These are phyloP conservation scores for Suillus occidentalis DNA, from an alignment of 768 basidiomycete genomes.

Conservation along the genomic window DNA sequence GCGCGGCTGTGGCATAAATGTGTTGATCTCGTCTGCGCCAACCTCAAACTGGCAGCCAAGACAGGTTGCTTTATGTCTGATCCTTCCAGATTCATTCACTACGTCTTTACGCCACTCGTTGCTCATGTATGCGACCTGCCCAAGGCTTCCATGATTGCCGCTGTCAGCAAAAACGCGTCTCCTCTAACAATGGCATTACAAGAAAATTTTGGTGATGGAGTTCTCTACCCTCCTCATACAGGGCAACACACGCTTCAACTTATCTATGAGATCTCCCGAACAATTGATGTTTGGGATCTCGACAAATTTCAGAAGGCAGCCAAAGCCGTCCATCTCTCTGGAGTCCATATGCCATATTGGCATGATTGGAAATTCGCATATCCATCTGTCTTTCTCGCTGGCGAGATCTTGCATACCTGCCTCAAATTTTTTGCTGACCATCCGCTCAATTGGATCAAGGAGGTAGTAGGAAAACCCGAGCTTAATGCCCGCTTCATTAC, in stretches of 20 bases:
- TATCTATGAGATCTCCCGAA: background rate
- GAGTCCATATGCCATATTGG: slow-evolving; percentile 33
- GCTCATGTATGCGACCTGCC: slow-evolving; percentile 2
- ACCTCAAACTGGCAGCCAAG: slow-evolving; percentile 31
- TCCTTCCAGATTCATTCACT: slow-evolving; percentile 6
- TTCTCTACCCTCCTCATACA: background rate
- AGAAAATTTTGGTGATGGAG: slow-evolving; percentile 8
- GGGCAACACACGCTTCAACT: background rate
- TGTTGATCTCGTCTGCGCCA: slow-evolving; percentile 29
- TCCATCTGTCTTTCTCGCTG: slow-evolving; percentile 34
- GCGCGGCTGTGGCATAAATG: slow-evolving; percentile 29
- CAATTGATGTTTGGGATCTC: slow-evolving; percentile 24
- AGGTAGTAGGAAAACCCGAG: slow-evolving; percentile 29
- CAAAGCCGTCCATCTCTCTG: slow-evolving; percentile 9
- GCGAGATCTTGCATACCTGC: slow-evolving; percentile 40
- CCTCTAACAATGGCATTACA: slow-evolving; percentile 7
- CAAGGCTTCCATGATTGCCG: slow-evolving; percentile 2
- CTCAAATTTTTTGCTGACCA: slow-evolving; percentile 27
- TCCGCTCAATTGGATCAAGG: slow-evolving; percentile 37
- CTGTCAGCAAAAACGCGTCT: slow-evolving; percentile 8
- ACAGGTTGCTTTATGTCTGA: slow-evolving; percentile 26
- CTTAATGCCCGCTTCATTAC: slow-evolving; percentile 36
- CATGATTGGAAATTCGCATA: slow-evolving; percentile 34
- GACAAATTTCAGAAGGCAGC: slow-evolving; percentile 23
- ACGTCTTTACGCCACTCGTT: background rate